phyloP scores from a whole-genome alignment of 2,329 filamentous ascomycete genomes.

The Stachybotrys chlorohalonatus region DNA sequence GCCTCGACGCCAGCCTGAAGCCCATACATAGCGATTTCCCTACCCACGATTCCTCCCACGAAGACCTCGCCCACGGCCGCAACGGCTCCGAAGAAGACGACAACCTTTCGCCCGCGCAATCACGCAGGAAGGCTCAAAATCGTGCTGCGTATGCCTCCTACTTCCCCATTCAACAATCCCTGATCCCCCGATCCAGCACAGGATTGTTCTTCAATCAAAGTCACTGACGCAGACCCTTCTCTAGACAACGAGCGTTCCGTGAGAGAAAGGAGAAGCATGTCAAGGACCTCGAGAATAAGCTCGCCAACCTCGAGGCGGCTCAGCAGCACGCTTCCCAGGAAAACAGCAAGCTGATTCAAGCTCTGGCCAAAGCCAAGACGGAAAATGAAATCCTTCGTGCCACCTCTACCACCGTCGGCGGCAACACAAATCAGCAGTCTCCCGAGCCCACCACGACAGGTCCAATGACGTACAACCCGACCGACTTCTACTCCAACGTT shows the following conservation, averaged over 20 bases:
- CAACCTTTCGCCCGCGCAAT: conserved; percentile 46
- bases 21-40: neutral
- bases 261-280: conserved; percentile 94
- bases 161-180: neutral
- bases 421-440: conserved; percentile 27
- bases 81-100: conserved; percentile 48
- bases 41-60: conserved; percentile 26
- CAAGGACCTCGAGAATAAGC: conserved; percentile 82
- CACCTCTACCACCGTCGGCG: conserved; percentile 44
- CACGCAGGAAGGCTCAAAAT: conserved; percentile 51
- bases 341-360: conserved; percentile 77
- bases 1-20: conserved; percentile 9
- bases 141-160: conserved; percentile 46
- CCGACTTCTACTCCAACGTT: conserved; percentile 59
- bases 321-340: conserved; percentile 66
- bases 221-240: conserved; percentile 6
- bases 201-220: neutral
- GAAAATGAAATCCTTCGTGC: conserved; percentile 91
- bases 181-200: neutral
- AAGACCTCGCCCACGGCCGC: conserved; percentile 20
- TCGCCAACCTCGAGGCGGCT: conserved; percentile 66
- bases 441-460: conserved; percentile 48
- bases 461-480: conserved; percentile 62
- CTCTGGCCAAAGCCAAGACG: conserved; percentile 74
- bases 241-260: conserved; percentile 86